Conservation (phyloP, 1,284 basidiomycete genomes). For the Sanghuangporus baumii region DNA sequence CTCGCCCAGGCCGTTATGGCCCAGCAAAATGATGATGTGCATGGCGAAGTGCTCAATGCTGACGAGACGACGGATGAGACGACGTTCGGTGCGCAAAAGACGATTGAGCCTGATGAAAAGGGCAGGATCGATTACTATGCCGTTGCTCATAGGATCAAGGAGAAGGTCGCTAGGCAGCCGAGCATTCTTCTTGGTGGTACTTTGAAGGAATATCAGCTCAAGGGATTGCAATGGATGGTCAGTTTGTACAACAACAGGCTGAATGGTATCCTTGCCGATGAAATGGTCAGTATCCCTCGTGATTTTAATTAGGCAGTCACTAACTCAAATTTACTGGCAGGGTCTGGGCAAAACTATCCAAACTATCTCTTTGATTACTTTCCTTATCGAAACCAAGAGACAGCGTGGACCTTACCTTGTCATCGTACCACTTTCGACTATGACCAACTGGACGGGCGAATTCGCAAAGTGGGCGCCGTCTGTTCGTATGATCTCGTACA, state of each 20-base stretch:
- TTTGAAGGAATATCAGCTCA: constrained; percentile 90
- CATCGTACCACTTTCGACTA: constrained; percentile 95
- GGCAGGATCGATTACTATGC: constrained; percentile 95
- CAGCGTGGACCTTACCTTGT: constrained; percentile 96
- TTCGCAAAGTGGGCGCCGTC: constrained; percentile 96
- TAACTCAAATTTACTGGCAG: constrained; percentile 36
- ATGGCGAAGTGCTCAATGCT: constrained; percentile 23
- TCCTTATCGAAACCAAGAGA: constrained; percentile 90
- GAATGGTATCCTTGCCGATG: constrained; percentile 95
- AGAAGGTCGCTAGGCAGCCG: constrained; percentile 85
- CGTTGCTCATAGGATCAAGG: constrained; percentile 90
- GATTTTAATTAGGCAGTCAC: constrained; percentile 11
- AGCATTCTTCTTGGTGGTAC: constrained; percentile 77
- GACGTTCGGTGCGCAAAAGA: constrained; percentile 82
- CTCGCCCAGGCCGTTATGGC: constrained; percentile 92
- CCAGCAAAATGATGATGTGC: constrained; percentile 82
- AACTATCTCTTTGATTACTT: constrained; percentile 94
- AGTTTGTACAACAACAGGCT: constrained; percentile 98
- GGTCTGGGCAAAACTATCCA: constrained; percentile 96
- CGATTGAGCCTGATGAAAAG: constrained; percentile 64
- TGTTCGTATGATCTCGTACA: constrained; percentile 86
- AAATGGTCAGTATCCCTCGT: constrained; percentile 71
- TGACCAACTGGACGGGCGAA: constrained; percentile 98
- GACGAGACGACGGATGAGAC: constrained; percentile 80
- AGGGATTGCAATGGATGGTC: constrained; percentile 97